phyloP scores from a whole-genome alignment of 441 rosid species.

The Jatropha multifida region DNA sequence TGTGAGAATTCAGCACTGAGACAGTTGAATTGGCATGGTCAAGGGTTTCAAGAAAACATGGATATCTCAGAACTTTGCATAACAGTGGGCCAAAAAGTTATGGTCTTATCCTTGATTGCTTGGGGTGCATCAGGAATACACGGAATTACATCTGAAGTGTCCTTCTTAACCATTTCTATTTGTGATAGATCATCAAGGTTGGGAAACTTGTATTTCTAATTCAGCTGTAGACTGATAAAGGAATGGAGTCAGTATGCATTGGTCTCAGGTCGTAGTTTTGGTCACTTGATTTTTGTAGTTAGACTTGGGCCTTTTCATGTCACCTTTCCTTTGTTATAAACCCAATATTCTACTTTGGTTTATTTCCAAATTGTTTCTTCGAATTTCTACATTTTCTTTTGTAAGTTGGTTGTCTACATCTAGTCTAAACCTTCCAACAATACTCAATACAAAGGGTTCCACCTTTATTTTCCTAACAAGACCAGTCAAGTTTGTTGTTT shows the following conservation, averaged over 20 bases:
- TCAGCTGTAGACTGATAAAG: not conserved
- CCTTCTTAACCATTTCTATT: not conserved
- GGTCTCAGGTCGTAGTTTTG: not conserved
- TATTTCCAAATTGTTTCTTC: not conserved
- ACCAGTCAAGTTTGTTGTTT: not conserved
- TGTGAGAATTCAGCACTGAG: not conserved
- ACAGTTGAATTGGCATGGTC: not conserved
- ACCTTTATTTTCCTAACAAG: not conserved
- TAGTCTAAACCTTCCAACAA: no score
- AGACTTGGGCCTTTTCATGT: not conserved
- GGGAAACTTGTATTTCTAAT: not conserved
- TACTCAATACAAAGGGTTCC: not conserved
- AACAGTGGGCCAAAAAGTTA: not conserved
- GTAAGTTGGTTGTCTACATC: not conserved
- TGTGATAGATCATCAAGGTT: not conserved
- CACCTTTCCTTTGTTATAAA: not conserved
- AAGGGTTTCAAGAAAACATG: not conserved
- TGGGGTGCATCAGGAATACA: not conserved
- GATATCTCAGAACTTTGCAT: not conserved
- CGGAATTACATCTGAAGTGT: not conserved
- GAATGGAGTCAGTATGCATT: not conserved
- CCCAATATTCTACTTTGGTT: not conserved
- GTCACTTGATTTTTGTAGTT: not conserved
- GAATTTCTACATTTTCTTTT: not conserved
- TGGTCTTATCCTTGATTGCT: not conserved